Percentiles rank a stretch among this genome's conserved stretches.
phyloP scores from a whole-genome alignment of 352 stramenopile genomes.

The Phytophthora sp. region DNA sequence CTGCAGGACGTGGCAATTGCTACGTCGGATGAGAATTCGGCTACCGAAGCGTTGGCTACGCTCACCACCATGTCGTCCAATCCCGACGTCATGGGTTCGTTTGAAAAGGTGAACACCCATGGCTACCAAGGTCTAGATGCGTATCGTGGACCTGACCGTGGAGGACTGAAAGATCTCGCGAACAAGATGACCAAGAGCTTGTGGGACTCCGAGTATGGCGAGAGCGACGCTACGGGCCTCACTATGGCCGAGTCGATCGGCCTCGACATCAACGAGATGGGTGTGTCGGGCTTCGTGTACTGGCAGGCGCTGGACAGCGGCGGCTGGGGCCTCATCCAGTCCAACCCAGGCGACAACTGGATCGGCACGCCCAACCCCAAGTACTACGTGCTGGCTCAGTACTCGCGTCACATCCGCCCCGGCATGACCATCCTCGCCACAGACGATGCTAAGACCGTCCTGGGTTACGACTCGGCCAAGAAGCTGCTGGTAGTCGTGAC shows the following conservation, averaged over 20 bases:
- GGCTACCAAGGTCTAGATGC: conserved; percentile 54
- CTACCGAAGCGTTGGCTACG: conserved; percentile 38
- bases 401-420: conserved; percentile 60
- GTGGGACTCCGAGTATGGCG: conserved; percentile 68
- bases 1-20: conserved; percentile 43
- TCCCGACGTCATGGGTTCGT: conserved; percentile 27
- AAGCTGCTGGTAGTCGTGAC: conserved; percentile 55
- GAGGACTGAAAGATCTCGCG: conserved; percentile 36
- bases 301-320: conserved; percentile 63
- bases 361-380: conserved; percentile 52
- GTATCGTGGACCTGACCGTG: conserved; percentile 51
- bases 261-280: conserved; percentile 68
- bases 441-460: conserved; percentile 46
- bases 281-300: conserved; percentile 63
- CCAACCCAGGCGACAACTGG: conserved; percentile 48
- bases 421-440: conserved; percentile 57
- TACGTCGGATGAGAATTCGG: conserved; percentile 64
- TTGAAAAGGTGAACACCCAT: conserved; percentile 65
- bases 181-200: conserved; percentile 48
- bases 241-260: conserved; percentile 63
- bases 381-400: conserved; percentile 63
- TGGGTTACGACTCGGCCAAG: conserved; percentile 44
- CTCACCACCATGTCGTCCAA: conserved; percentile 36
- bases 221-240: conserved; percentile 53
- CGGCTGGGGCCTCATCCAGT: conserved; percentile 47